Base-by-base conservation (phyloP, 2,329 filamentous ascomycete genomes). In the Trichoderma afroharzianum region DNA sequence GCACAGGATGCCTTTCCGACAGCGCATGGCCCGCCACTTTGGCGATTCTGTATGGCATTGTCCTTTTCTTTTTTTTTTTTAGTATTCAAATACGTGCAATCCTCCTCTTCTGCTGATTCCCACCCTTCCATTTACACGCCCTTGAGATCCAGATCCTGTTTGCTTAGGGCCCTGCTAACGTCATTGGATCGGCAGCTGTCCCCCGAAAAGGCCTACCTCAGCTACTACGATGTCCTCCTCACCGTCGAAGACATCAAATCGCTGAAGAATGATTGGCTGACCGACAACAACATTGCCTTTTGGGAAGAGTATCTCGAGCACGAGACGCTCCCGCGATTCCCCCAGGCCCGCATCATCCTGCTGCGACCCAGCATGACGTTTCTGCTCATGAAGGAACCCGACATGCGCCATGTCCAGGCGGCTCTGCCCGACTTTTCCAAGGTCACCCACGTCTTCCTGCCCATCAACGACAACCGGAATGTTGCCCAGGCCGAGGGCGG, bases 231-330 rank as follows among this genome's bases (percentile, higher is more conserved):
- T 72, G 80, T 82, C n/a, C 76, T 79, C 63, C 75, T 98, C 76
- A 97, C 93, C 64, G 89, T 91, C 79, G 93, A 96, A 80, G 96
- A 99, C 81, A 89, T 98, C 76, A 92, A 95, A 80, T 91, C 92
- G 18, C 88, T 99, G 72, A 94, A 93, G 82, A 87, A 93, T 81
- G 96, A 98, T 85, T 99, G 96, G 96, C 86, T 99, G 67, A 98
- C 95, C 57, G 96, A 99, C 81, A 98, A 97, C 84, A 95, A 94
- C 76, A 98, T 99, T 75, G 92, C 94, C 64, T 98, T 99, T 80
- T 99, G 96, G 95, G 93, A 98, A 87, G 95, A 98, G 87, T 97
- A 90, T 80, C 90, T 99, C 75, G 96, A 99, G 82, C 93, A 91
- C 73, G 95, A 98, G 84, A 91, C 94, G 73, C 90, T 99, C 32